Evolutionary conservation across 441 rosid genomes (phyloP).

Genomic region (Dalechampia spathulata): DNA sequence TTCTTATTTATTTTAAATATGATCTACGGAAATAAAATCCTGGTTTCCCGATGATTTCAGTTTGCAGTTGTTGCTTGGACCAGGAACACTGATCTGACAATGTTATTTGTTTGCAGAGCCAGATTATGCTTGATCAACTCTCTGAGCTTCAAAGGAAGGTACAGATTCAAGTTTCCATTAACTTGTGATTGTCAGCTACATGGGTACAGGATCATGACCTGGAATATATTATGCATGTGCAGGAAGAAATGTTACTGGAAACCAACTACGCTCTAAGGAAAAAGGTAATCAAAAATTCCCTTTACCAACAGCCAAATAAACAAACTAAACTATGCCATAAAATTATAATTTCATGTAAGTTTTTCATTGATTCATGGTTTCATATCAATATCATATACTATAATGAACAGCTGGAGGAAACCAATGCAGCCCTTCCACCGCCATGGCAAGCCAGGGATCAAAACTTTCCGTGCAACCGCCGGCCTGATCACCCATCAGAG

Average conservation of each 20-base stretch:
- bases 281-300: constrained; percentile 27
- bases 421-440: constrained; percentile 18
- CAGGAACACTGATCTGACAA: too few species aligned
- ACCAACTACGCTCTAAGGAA: constrained; percentile 33
- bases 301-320: too few species aligned
- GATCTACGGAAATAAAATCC: too few species aligned
- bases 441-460: constrained; percentile 30
- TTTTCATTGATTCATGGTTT: too few species aligned
- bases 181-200: too few species aligned
- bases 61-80: too few species aligned
- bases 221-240: not conserved
- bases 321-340: too few species aligned
- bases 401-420: constrained; percentile 42
- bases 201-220: not conserved
- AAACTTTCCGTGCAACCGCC: constrained; percentile 21
- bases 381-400: too few species aligned
- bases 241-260: constrained; percentile 44
- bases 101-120: constrained; percentile 26
- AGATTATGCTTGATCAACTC: constrained; percentile 36
- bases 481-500: constrained; percentile 25
- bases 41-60: too few species aligned
- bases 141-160: constrained; percentile 46
- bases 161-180: not conserved
- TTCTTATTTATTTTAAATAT: too few species aligned
- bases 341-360: too few species aligned